A percentile compares a stretch with the other conserved stretches of the same genome.
Evolutionary conservation across 2,329 filamentous ascomycete species (phyloP).

Genomic region (Phialemonium atrogriseum): DNA sequence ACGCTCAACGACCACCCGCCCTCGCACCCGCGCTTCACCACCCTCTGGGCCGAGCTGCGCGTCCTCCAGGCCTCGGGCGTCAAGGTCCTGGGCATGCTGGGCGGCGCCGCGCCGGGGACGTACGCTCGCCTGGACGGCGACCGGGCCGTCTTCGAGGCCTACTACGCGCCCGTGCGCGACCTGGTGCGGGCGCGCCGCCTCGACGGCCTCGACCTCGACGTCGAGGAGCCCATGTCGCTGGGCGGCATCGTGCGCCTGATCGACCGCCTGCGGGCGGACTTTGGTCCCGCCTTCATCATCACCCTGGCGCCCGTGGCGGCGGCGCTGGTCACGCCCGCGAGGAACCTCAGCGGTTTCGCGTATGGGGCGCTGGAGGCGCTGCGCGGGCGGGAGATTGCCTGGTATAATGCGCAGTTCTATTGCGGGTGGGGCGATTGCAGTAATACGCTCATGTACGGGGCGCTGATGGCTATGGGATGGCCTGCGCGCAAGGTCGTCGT

Average conservation of each 20-base stretch:
- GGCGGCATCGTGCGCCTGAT: slow-evolving; percentile 54
- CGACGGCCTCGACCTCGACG: slow-evolving; percentile 63
- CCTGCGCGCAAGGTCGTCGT: slow-evolving; percentile 60
- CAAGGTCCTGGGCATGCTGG: slow-evolving; percentile 73
- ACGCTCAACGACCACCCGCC: slow-evolving; percentile 70
- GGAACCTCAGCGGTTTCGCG: slow-evolving; percentile 66
- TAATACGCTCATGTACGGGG: slow-evolving; percentile 37
- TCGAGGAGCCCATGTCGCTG: slow-evolving; percentile 66
- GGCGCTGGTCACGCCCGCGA: slow-evolving; percentile 53
- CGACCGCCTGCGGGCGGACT: slow-evolving; percentile 56
- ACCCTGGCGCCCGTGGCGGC: slow-evolving; percentile 72
- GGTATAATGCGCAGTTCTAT: slow-evolving; percentile 83
- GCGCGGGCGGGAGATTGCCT: slow-evolving; percentile 56
- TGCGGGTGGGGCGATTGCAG: slow-evolving; percentile 69
- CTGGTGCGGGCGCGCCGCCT: slow-evolving; percentile 50
- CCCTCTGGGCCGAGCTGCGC: slow-evolving; percentile 63
- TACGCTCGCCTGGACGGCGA: slow-evolving; percentile 49
- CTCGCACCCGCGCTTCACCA: slow-evolving; percentile 50
- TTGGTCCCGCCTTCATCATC: slow-evolving; percentile 60
- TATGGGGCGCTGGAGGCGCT: slow-evolving; percentile 62
- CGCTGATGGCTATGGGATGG: slow-evolving; percentile 50
- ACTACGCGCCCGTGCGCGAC: slow-evolving; percentile 57
- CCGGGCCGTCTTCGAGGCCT: slow-evolving; percentile 52
- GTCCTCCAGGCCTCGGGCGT: slow-evolving; percentile 62
- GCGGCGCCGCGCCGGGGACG: slow-evolving; percentile 66